These are phyloP conservation scores for Penstemon barbatus DNA, from an alignment of 257 asterid species.

Conservation along the genomic window DNA sequence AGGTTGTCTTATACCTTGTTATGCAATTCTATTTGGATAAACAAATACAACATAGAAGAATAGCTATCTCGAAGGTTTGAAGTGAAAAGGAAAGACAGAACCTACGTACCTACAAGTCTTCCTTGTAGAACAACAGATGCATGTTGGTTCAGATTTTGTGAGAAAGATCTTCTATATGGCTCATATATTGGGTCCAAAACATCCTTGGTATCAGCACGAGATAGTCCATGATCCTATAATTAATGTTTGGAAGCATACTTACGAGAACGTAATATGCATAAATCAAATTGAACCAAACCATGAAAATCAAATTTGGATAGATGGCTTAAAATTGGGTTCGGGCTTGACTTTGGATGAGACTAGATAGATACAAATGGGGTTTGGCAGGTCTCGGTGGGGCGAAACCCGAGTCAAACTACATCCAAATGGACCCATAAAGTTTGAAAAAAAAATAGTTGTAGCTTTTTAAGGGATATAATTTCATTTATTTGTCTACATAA, in stretches of 20 bases:
- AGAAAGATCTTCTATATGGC: conserved; percentile 77
- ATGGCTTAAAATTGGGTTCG: no score
- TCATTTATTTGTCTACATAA: conserved; percentile 1
- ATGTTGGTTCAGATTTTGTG: conserved; percentile 91
- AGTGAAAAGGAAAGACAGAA: conserved; percentile 8
- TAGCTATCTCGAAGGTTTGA: neutral
- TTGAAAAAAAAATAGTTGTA: conserved; percentile 11
- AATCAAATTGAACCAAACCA: no score
- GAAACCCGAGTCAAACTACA: no score
- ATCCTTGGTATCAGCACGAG: conserved; percentile 61
- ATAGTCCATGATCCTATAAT: conserved; percentile 84
- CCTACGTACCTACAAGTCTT: conserved; percentile 71
- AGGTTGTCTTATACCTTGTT: neutral
- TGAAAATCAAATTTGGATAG: no score
- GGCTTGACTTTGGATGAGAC: no score
- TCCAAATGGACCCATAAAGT: no score
- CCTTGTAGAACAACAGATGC: conserved; percentile 98
- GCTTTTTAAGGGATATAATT: neutral
- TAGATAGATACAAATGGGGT: no score
- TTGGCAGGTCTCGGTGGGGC: no score
- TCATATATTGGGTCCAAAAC: conserved; percentile 74
- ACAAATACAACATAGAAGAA: neutral
- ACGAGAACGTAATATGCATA: neutral
- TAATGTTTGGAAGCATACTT: conserved; percentile 10
- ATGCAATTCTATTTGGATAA: neutral